Base-by-base conservation (phyloP, 1,139 yeast genomes). In the Yamadazyma friedrichii region DNA sequence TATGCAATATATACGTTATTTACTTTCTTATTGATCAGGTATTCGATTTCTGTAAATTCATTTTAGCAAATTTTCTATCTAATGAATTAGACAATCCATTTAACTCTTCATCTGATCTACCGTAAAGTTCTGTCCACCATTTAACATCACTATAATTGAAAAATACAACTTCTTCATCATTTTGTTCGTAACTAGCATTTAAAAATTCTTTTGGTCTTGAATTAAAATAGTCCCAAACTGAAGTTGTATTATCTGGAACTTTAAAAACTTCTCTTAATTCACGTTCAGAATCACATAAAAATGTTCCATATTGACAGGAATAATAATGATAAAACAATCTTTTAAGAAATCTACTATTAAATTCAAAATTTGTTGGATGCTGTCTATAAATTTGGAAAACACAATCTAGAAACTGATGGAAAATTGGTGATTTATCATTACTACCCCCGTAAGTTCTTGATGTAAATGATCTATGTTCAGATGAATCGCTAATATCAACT, bases 261-360 rank as follows among this genome's bases (percentile, higher is more conserved):
- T 69, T 58, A 20, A 70, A 62, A 0, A 54, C 48, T 24, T 55
- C 51, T 24, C 62, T 63, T 9, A 65, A 54, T 47, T 88, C 96
- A 37, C 67, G 61, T 55, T 93, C 96, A 31, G 77, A 75, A 56
- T 93, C 86, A 53, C 78, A 81, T 39, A 94, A 61, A 54, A 93
- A 93, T 1, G 96, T 81, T 3, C 98, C 98, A 60, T 89, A 93
- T 59, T 93, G 98, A 56, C 98, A 89, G 1, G 97, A 87, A 56
- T 91, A 88, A 36, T 86, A 70, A 61, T 93, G 98, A 56, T 93
- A 93, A 28, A 88, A 74, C 40, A 93, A 65, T 38, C 98, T 66
- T 52, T 96, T 76, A 50, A 94, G 63, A 54, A 93, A 89, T 38
- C 97, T 67, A 57, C 91, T 96, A 54, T 91, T 89, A 64, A 83